These are phyloP conservation scores for Diaporthe vexans DNA, from an alignment of 2,329 filamentous ascomycete species.

Conservation along the genomic window DNA sequence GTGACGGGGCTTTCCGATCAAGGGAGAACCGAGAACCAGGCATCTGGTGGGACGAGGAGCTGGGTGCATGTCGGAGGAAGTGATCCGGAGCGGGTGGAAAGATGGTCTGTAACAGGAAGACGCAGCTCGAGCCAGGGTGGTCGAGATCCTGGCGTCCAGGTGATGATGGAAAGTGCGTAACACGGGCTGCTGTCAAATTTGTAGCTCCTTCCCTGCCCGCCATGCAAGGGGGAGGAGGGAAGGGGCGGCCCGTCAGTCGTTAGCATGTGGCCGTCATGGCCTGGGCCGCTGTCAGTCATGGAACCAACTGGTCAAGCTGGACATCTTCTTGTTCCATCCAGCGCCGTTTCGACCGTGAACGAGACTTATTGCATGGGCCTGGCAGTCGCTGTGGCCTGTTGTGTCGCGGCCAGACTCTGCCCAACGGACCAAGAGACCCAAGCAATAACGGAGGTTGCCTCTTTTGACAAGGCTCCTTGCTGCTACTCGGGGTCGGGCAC, in stretches of 20 bases:
- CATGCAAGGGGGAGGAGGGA: slow-evolving; percentile 22
- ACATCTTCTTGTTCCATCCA: neutral
- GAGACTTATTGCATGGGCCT: neutral
- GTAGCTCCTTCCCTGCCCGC: slow-evolving; percentile 18
- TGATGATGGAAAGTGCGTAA: neutral
- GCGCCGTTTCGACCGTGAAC: neutral
- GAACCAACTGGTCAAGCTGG: neutral
- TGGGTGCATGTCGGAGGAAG: neutral
- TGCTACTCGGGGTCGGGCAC: slow-evolving; percentile 7
- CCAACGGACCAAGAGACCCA: slow-evolving; percentile 10
- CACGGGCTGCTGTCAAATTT: neutral
- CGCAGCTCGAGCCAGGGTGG: neutral
- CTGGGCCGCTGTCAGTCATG: neutral
- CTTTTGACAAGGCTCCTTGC: neutral
- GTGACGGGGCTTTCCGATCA: neutral
- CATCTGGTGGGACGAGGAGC: neutral
- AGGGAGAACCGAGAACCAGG: too few relatives aligned
- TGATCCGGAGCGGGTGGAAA: neutral
- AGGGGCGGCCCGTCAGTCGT: slow-evolving; percentile 15
- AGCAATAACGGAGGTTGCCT: slow-evolving; percentile 17
- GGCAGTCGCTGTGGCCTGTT: neutral
- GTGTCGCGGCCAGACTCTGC: slow-evolving; percentile 3
- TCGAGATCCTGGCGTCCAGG: neutral
- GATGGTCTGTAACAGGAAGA: neutral
- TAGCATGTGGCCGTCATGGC: slow-evolving; percentile 17